phyloP scores from a whole-genome alignment of 306 rosid genomes.

The Trifolium repens region DNA sequence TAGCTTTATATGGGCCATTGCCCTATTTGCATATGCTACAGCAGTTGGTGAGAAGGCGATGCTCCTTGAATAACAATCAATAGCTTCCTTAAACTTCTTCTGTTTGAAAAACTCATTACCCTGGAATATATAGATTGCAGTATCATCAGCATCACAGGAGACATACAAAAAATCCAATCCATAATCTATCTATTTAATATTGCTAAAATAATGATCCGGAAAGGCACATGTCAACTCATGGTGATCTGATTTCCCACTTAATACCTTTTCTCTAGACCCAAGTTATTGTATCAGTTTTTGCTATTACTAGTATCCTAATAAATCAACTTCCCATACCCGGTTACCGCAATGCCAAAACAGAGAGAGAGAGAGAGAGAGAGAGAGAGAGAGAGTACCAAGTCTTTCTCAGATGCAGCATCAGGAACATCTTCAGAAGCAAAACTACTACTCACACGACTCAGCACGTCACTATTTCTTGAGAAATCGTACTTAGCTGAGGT shows the following conservation, averaged over 20 bases:
- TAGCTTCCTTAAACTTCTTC: conserved; percentile 91
- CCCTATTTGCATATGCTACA: conserved; percentile 94
- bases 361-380: too few species aligned
- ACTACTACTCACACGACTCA: conserved; percentile 50
- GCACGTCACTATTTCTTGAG: conserved; percentile 52
- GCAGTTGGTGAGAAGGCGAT: conserved; percentile 89
- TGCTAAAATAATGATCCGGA: background rate
- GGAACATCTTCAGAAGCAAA: conserved; percentile 66
- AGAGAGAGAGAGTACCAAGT: conserved; percentile 51
- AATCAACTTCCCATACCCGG: conserved; percentile 11
- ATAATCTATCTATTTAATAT: background rate
- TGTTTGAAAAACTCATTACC: conserved; percentile 95
- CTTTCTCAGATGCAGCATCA: conserved; percentile 91
- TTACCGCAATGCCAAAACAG: background rate
- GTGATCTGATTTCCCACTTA: background rate
- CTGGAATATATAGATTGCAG: conserved; percentile 50
- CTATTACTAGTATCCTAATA: background rate
- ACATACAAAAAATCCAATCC: conserved; percentile 19
- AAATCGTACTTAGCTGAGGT: conserved; percentile 53
- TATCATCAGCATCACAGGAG: conserved; percentile 21
- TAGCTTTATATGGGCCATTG: conserved; percentile 90
- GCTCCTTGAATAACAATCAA: conserved; percentile 92
- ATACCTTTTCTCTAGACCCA: background rate
- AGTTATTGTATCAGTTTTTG: background rate
- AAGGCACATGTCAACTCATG: too few species aligned